A percentile compares a stretch with the other conserved stretches of the same genome.
Conservation (phyloP, 2,329 filamentous ascomycete species). For the Ophiosphaerella narmari region DNA sequence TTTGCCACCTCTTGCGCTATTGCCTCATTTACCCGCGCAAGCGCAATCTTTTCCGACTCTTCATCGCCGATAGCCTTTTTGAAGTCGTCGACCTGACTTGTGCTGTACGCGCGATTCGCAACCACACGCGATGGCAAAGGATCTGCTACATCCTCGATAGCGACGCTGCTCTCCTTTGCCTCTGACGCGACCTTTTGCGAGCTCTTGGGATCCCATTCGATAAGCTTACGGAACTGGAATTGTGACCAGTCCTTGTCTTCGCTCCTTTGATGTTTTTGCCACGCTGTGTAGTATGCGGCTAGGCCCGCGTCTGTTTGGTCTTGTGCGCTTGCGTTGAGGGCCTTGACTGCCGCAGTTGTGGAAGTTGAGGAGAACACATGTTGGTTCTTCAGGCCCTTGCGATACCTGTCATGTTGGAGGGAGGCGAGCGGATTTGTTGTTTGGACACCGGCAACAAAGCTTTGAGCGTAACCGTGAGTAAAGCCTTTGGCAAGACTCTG, state of each 20-base stretch:
- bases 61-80: constrained; percentile 58
- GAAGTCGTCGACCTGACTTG: constrained; percentile 64
- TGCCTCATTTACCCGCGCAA: constrained; percentile 84
- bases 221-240: constrained; percentile 83
- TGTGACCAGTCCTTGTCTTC: constrained; percentile 87
- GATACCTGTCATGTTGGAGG: constrained; percentile 54
- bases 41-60: constrained; percentile 57
- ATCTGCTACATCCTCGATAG: constrained; percentile 37
- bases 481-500: constrained; percentile 96
- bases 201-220: constrained; percentile 77
- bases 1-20: constrained; percentile 77
- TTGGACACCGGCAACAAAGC: constrained; percentile 86
- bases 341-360: constrained; percentile 45
- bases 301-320: constrained; percentile 60
- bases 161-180: constrained; percentile 39
- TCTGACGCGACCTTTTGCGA: constrained; percentile 46
- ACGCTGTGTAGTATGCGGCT: constrained; percentile 89
- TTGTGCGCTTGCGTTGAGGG: constrained; percentile 28
- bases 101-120: constrained; percentile 57
- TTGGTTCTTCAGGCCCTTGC: constrained; percentile 65
- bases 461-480: constrained; percentile 97
- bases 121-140: constrained; percentile 33
- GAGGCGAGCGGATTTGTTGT: constrained; percentile 61
- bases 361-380: constrained; percentile 69
- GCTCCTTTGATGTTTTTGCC: constrained; percentile 75